Evolutionary conservation across 1,139 yeast species (phyloP).

Genomic region (Komagataea norvegica): DNA sequence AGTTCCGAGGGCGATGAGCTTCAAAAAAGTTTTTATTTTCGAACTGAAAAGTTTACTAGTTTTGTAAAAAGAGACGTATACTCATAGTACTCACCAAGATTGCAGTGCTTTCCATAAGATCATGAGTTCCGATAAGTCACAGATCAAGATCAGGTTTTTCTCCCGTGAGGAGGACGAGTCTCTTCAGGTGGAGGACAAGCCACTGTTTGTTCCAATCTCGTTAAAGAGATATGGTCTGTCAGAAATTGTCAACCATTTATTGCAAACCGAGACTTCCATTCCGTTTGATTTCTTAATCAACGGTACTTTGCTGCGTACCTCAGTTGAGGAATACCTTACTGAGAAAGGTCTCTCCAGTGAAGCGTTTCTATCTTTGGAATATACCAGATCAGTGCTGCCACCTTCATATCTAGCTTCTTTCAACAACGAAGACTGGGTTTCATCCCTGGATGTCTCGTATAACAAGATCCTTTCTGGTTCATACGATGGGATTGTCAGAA

Average conservation of each 20-base stretch:
- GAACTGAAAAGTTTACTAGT: no score
- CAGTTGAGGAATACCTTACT: constrained; percentile 74
- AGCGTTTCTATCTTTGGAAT: constrained; percentile 74
- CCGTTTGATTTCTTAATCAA: constrained; percentile 93
- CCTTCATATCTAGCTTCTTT: constrained; percentile 88
- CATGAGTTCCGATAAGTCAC: constrained; percentile 36
- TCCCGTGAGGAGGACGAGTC: constrained; percentile 80
- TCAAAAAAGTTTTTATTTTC: constrained; percentile 8
- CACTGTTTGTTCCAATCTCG: constrained; percentile 80
- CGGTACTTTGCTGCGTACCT: constrained; percentile 71
- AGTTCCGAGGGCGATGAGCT: constrained; percentile 15
- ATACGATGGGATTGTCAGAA: constrained; percentile 89
- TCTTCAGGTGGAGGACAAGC: constrained; percentile 72
- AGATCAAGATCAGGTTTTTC: constrained; percentile 74
- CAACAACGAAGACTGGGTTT: constrained; percentile 94
- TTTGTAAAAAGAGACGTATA: no score
- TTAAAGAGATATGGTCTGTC: constrained; percentile 89
- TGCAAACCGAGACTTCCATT: constrained; percentile 53
- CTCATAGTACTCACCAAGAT: no score
- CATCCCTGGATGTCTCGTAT: constrained; percentile 48
- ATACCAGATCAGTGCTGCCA: constrained; percentile 88
- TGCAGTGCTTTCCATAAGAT: no score
- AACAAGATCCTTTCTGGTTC: constrained; percentile 77
- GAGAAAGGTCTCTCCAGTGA: constrained; percentile 79
- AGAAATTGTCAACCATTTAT: constrained; percentile 87